phyloP scores from a whole-genome alignment of 2,329 filamentous ascomycete species.

The Diaporthe sp. region DNA sequence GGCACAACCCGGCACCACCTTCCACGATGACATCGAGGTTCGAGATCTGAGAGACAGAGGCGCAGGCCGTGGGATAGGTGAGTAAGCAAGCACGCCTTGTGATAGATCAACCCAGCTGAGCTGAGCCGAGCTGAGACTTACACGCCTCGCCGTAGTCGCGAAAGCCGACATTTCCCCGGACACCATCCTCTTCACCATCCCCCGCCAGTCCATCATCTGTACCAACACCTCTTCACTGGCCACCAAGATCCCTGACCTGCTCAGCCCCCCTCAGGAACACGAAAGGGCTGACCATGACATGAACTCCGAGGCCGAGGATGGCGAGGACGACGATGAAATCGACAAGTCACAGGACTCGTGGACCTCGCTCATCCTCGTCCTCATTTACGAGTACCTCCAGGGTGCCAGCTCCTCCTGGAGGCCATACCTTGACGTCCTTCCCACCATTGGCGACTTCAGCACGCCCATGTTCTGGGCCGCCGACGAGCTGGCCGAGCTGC shows the following conservation, averaged over 20 bases:
- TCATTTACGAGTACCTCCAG: constrained; percentile 81
- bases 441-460: constrained; percentile 74
- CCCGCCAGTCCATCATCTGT: constrained; percentile 78
- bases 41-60: constrained; percentile 63
- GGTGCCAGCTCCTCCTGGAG: constrained; percentile 77
- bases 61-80: constrained; percentile 70
- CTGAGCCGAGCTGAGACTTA: constrained; percentile 1
- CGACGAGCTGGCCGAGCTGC: constrained; percentile 77
- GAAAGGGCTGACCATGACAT: constrained; percentile 47
- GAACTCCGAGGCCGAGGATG: constrained; percentile 55
- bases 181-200: constrained; percentile 85
- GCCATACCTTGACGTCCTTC: constrained; percentile 81
- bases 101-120: constrained; percentile 14
- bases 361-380: constrained; percentile 77
- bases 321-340: constrained; percentile 54
- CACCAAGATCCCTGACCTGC: constrained; percentile 67
- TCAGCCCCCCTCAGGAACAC: constrained; percentile 51
- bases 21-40: constrained; percentile 66
- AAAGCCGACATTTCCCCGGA: constrained; percentile 77
- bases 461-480: constrained; percentile 92
- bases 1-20: constrained; percentile 63
- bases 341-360: constrained; percentile 62
- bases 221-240: constrained; percentile 79
- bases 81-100: constrained; percentile 40
- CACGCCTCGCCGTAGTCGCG: constrained; percentile 69